phyloP scores from a whole-genome alignment of 345 rosid genomes.

The Carallia brachiata region DNA sequence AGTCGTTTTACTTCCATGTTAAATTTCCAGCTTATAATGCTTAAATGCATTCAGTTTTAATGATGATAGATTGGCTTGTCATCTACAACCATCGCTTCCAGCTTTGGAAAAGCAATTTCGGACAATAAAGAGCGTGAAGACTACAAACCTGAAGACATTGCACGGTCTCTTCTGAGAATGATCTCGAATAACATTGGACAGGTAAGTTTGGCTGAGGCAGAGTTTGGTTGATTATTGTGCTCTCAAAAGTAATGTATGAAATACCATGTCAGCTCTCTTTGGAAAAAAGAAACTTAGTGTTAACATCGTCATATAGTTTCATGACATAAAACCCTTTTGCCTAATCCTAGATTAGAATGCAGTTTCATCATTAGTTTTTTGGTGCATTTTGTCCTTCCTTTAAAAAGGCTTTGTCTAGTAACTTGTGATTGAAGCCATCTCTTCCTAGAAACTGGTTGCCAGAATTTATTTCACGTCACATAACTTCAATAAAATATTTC shows the following conservation, averaged over 20 bases:
- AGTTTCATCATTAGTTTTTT: too few relatives aligned
- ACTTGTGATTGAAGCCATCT: neutral
- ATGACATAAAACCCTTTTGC: neutral
- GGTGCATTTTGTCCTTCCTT: neutral
- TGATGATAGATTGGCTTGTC: slow-evolving; percentile 67
- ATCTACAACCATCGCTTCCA: slow-evolving; percentile 75
- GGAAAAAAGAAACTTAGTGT: neutral
- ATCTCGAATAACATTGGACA: slow-evolving; percentile 84
- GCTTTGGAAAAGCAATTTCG: slow-evolving; percentile 83
- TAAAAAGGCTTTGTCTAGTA: neutral
- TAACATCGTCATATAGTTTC: neutral
- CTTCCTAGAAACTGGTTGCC: neutral
- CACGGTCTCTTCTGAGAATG: slow-evolving; percentile 77
- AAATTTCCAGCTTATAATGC: slow-evolving; percentile 10
- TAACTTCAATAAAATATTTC: neutral
- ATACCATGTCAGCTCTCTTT: neutral
- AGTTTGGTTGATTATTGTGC: neutral
- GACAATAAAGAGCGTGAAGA: slow-evolving; percentile 67
- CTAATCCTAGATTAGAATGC: neutral
- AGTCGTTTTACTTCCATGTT: neutral
- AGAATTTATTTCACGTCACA: neutral
- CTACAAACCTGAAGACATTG: slow-evolving; percentile 68
- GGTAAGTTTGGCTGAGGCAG: slow-evolving; percentile 38
- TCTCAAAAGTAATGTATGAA: neutral
- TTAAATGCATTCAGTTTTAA: neutral